Percentiles rank a stretch among this genome's conserved stretches.
phyloP scores from a whole-genome alignment of 148 eudicot genomes.

The Tetragonia tetragonoides region DNA sequence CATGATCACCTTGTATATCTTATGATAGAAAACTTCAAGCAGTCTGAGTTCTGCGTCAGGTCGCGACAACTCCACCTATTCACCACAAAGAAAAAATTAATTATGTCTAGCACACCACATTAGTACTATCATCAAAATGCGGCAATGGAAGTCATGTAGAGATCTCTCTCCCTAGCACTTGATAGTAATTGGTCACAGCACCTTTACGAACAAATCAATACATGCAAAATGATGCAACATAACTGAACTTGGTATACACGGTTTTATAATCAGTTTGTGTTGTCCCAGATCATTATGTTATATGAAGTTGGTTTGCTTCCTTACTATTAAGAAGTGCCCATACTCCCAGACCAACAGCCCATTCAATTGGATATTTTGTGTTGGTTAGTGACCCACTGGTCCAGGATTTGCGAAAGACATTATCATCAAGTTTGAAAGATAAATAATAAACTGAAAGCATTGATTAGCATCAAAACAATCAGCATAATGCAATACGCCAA shows the following conservation, averaged over 20 bases:
- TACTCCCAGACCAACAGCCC: not conserved
- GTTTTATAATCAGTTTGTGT: not conserved
- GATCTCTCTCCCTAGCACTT: not conserved
- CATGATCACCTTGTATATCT: constrained; percentile 79
- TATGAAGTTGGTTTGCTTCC: not conserved
- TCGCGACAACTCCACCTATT: constrained; percentile 81
- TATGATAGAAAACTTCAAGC: constrained; percentile 88
- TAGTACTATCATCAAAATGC: not conserved
- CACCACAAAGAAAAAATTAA: constrained; percentile 7
- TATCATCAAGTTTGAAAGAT: too few species aligned
- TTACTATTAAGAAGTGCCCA: not conserved
- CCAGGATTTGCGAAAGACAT: not conserved
- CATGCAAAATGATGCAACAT: not conserved
- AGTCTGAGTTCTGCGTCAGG: constrained; percentile 87
- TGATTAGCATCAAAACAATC: too few species aligned
- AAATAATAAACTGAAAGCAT: too few species aligned
- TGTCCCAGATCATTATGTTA: not conserved
- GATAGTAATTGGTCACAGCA: not conserved
- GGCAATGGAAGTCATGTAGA: not conserved
- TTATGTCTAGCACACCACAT: not conserved
- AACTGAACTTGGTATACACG: not conserved
- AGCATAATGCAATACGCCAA: too few species aligned
- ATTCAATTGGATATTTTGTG: too few species aligned
- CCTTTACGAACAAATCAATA: not conserved
- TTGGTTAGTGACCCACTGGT: not conserved